Evolutionary conservation across 2,329 filamentous ascomycete genomes (phyloP).

Genomic region (Ceratocystiopsis minuta): DNA sequence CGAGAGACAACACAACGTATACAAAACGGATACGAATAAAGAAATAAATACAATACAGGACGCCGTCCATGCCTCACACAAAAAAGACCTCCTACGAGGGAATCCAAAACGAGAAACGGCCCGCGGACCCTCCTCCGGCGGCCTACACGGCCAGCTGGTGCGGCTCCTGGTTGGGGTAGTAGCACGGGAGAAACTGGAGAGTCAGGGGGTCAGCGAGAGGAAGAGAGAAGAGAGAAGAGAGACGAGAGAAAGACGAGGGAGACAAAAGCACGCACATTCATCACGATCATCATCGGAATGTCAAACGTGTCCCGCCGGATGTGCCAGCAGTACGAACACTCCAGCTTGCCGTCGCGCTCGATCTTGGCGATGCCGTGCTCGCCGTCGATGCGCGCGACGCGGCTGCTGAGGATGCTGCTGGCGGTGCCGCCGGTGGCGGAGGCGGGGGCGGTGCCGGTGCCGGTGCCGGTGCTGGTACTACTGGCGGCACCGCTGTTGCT

Average conservation of each 20-base stretch:
- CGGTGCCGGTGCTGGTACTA: constrained; percentile 22
- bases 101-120: neutral
- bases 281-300: constrained; percentile 95
- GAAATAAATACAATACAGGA: too few species aligned
- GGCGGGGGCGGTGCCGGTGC: constrained; percentile 14
- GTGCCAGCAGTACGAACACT: constrained; percentile 93
- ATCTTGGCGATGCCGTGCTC: constrained; percentile 68
- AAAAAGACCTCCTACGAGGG: neutral
- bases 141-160: constrained; percentile 36
- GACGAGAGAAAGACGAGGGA: neutral
- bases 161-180: constrained; percentile 37
- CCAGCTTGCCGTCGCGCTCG: constrained; percentile 75
- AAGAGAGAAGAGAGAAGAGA: neutral
- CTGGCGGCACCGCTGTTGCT: constrained; percentile 14
- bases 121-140: neutral
- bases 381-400: constrained; percentile 45
- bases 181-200: constrained; percentile 38
- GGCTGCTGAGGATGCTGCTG: constrained; percentile 35
- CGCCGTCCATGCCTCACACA: too few species aligned
- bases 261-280: constrained; percentile 57
- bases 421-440: constrained; percentile 14
- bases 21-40: too few species aligned
- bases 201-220: neutral
- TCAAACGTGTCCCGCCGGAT: constrained; percentile 95
- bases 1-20: too few species aligned